Evolutionary conservation across 495 filamentous ascomycete species (phyloP).

Genomic region (Penicillium macrosclerotiorum): DNA sequence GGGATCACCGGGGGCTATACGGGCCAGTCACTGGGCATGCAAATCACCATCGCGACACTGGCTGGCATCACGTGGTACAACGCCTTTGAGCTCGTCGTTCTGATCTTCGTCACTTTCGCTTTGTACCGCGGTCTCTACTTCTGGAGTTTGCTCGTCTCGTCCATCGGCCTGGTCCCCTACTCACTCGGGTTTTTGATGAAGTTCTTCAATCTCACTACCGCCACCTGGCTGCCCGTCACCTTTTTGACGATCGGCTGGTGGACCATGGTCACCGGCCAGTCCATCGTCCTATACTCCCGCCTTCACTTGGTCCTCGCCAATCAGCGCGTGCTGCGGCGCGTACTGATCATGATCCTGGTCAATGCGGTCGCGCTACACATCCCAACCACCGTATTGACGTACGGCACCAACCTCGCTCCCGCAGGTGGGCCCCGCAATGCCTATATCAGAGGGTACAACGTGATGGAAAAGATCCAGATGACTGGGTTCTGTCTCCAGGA

Average conservation of each 20-base stretch:
- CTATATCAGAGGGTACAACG: conserved; percentile 44
- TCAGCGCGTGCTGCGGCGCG: conserved; percentile 45
- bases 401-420: conserved; percentile 49
- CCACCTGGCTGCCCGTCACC: conserved; percentile 39
- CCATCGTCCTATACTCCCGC: conserved; percentile 66
- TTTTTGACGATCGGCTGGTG: conserved; percentile 58
- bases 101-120: conserved; percentile 54
- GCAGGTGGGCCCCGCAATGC: conserved; percentile 1
- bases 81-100: conserved; percentile 53
- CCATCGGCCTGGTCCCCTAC: conserved; percentile 56
- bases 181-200: conserved; percentile 61
- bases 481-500: conserved; percentile 63
- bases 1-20: conserved; percentile 44
- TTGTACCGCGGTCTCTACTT: conserved; percentile 56
- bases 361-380: conserved; percentile 54
- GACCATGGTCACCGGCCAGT: conserved; percentile 64
- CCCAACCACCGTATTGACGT: conserved; percentile 56
- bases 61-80: conserved; percentile 55
- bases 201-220: conserved; percentile 50
- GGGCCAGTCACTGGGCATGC: conserved; percentile 32
- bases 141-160: conserved; percentile 53
- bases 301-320: conserved; percentile 59
- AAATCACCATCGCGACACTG: conserved; percentile 54
- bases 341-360: conserved; percentile 59
- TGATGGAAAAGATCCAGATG: conserved; percentile 66